These are phyloP conservation scores for Nematodospora anomalae DNA, from an alignment of 1,139 yeast species.

Conservation along the genomic window DNA sequence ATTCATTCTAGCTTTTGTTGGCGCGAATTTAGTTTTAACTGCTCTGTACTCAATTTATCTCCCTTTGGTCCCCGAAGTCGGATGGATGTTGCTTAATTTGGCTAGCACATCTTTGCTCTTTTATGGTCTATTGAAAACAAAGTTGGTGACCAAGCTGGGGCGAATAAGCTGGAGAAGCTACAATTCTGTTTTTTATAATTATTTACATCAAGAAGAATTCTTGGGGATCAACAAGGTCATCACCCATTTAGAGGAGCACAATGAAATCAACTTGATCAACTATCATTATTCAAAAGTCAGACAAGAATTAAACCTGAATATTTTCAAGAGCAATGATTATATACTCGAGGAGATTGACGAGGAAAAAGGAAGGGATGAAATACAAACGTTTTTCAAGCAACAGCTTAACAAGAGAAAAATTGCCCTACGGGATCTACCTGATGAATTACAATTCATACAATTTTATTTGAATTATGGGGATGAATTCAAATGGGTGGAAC, in stretches of 20 bases:
- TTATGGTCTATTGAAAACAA: conserved; percentile 16
- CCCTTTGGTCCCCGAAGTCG: conserved; percentile 15
- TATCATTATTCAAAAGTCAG: conserved; percentile 39
- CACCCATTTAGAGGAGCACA: conserved; percentile 41
- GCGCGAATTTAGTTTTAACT: conserved; percentile 1
- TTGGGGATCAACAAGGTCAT: conserved; percentile 31
- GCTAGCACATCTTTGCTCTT: conserved; percentile 7
- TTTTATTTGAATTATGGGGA: conserved; percentile 41
- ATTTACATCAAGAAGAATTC: conserved; percentile 30
- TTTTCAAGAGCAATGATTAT: conserved; percentile 26
- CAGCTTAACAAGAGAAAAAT: conserved; percentile 32
- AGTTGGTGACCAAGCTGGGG: conserved; percentile 21
- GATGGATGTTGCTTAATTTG: conserved; percentile 14
- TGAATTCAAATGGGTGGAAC: conserved; percentile 44
- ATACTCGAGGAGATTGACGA: conserved; percentile 27
- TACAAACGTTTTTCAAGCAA: conserved; percentile 19
- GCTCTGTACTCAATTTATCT: conserved; percentile 8
- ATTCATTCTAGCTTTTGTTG: background rate
- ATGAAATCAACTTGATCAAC: conserved; percentile 39
- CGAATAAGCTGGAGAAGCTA: conserved; percentile 40
- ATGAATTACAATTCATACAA: conserved; percentile 38
- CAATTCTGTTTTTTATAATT: conserved; percentile 22
- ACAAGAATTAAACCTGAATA: conserved; percentile 18
- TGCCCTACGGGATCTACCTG: conserved; percentile 33
- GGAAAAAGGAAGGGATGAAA: conserved; percentile 1